A percentile compares a stretch with the other conserved stretches of the same genome.
phyloP scores from a whole-genome alignment of 1,284 basidiomycete genomes.

The Ustilago curta region DNA sequence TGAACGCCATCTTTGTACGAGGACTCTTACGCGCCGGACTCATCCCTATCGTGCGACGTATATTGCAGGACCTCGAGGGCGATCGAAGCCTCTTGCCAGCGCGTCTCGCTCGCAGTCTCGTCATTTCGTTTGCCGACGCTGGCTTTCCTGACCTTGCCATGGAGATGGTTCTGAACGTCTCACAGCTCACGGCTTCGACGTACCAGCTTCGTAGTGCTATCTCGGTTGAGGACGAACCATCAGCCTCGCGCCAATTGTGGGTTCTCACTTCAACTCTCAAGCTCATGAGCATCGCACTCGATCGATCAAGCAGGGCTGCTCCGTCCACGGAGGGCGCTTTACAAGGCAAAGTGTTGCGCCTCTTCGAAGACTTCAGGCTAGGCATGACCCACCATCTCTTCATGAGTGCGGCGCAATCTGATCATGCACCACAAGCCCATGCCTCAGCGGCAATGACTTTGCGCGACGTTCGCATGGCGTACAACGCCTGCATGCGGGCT shows the following conservation, averaged over 20 bases:
- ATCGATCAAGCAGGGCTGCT: constrained; percentile 24
- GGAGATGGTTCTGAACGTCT: constrained; percentile 28
- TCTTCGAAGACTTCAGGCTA: constrained; percentile 47
- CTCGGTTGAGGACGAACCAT: not conserved
- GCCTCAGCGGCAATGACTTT: not conserved
- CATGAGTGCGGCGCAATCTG: not conserved
- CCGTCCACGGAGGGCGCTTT: constrained; percentile 2
- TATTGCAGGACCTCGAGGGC: constrained; percentile 31
- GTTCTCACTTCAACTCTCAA: constrained; percentile 22
- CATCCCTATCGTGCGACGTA: constrained; percentile 22
- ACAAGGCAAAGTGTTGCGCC: constrained; percentile 20
- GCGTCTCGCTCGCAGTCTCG: constrained; percentile 33
- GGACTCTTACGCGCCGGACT: constrained; percentile 24
- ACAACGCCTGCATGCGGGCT: constrained; percentile 44
- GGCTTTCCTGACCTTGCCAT: constrained; percentile 41
- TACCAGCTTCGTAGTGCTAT: not conserved
- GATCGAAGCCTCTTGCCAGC: constrained; percentile 21
- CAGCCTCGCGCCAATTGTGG: constrained; percentile 3
- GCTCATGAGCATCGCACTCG: constrained; percentile 44
- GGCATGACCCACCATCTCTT: constrained; percentile 38
- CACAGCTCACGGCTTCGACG: constrained; percentile 9
- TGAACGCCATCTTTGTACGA: constrained; percentile 30
- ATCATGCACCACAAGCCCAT: not conserved
- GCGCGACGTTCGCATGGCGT: constrained; percentile 27
- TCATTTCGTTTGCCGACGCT: constrained; percentile 37